Percentiles rank a stretch among this genome's conserved stretches.
Conservation (phyloP, 768 basidiomycete genomes). For the Holtermannia corniformis region DNA sequence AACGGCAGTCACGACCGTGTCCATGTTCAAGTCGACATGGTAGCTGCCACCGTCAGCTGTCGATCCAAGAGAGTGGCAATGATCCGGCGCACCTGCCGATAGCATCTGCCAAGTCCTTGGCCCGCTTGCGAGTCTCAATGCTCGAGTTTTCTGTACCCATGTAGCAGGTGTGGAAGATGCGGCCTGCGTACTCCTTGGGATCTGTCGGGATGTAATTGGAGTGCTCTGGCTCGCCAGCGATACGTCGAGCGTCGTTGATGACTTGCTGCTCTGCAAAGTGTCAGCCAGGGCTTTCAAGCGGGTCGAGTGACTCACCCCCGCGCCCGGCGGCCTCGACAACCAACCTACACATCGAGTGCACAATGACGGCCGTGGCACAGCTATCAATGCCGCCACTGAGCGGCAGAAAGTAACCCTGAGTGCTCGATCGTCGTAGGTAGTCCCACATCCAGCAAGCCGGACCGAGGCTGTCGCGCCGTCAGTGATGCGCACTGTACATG, state of each 20-base stretch:
- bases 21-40: slow-evolving; percentile 94
- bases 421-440: slow-evolving; percentile 84
- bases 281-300: slow-evolving; percentile 2
- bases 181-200: slow-evolving; percentile 69
- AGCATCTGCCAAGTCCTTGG: slow-evolving; percentile 73
- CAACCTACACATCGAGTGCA: slow-evolving; percentile 90
- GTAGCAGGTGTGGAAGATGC: slow-evolving; percentile 95
- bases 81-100: slow-evolving; percentile 65
- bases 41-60: slow-evolving; percentile 51
- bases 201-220: slow-evolving; percentile 79
- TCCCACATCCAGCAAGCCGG: slow-evolving; percentile 99
- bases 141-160: slow-evolving; percentile 99
- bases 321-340: slow-evolving; percentile 66
- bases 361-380: slow-evolving; percentile 91
- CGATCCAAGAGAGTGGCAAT: too few species aligned
- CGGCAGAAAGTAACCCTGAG: slow-evolving; percentile 90
- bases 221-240: slow-evolving; percentile 69
- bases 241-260: slow-evolving; percentile 79
- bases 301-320: slow-evolving; percentile 51
- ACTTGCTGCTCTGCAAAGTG: slow-evolving; percentile 60
- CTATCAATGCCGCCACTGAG: slow-evolving; percentile 95
- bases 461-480: slow-evolving; percentile 57
- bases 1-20: slow-evolving; percentile 73
- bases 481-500: not conserved
- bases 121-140: slow-evolving; percentile 69